These are phyloP conservation scores for Nitzschia putrida DNA, from an alignment of 108 stramenopile genomes.

Conservation along the genomic window DNA sequence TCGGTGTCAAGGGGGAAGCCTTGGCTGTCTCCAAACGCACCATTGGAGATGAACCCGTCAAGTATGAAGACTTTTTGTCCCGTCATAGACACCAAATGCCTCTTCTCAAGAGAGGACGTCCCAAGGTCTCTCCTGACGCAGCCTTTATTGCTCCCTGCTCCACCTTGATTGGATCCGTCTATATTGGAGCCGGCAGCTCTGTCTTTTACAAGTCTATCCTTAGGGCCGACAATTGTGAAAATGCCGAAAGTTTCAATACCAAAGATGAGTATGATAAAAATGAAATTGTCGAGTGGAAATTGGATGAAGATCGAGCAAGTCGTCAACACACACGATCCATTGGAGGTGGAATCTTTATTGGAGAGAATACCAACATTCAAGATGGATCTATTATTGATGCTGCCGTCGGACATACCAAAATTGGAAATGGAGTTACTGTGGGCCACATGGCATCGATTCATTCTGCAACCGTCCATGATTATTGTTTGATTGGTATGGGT, in stretches of 20 bases:
- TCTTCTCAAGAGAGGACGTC: slow-evolving; percentile 63
- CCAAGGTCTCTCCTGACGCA: slow-evolving; percentile 58
- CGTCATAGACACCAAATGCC: slow-evolving; percentile 79
- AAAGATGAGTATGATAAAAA: slow-evolving; percentile 16
- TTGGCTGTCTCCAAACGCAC: slow-evolving; percentile 60
- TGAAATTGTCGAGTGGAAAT: slow-evolving; percentile 33
- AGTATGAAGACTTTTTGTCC: slow-evolving; percentile 72
- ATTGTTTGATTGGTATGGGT: slow-evolving; percentile 87
- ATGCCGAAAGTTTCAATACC: slow-evolving; percentile 46
- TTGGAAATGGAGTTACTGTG: slow-evolving; percentile 85
- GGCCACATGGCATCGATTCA: slow-evolving; percentile 85
- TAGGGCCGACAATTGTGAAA: slow-evolving; percentile 73
- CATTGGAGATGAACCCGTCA: slow-evolving; percentile 71
- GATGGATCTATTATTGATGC: slow-evolving; percentile 81
- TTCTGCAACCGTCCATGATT: slow-evolving; percentile 76
- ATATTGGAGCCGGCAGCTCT: slow-evolving; percentile 63
- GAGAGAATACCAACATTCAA: slow-evolving; percentile 82
- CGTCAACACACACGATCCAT: slow-evolving; percentile 13
- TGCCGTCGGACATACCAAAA: slow-evolving; percentile 54
- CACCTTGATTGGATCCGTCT: slow-evolving; percentile 82
- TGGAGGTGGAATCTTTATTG: slow-evolving; percentile 83
- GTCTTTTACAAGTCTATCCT: slow-evolving; percentile 83
- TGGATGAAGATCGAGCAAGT: slow-evolving; percentile 24
- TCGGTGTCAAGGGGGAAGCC: slow-evolving; percentile 57
- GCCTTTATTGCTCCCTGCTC: slow-evolving; percentile 86